A percentile compares a stretch with the other conserved stretches of the same genome.
Evolutionary conservation across 257 asterid species (phyloP).

Genomic region (Solanum chilense): DNA sequence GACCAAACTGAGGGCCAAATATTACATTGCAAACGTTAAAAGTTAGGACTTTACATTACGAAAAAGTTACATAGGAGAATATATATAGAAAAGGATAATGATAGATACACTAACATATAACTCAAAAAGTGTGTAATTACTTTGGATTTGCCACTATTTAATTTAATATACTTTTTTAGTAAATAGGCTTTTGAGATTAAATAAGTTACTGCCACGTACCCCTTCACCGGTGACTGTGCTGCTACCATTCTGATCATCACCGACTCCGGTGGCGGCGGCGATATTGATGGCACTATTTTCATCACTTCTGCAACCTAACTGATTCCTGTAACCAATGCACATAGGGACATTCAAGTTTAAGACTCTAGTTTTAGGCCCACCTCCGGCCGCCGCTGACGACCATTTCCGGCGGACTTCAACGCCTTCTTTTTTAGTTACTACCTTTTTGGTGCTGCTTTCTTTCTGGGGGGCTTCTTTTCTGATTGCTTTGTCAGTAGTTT

Average conservation of each 20-base stretch:
- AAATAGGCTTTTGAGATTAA: slow-evolving; percentile 56
- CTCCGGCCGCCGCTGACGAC: slow-evolving; percentile 5
- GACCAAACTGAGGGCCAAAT: not conserved
- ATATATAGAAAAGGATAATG: not conserved
- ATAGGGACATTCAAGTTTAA: slow-evolving; percentile 64
- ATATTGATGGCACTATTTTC: slow-evolving; percentile 11
- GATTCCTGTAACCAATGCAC: slow-evolving; percentile 73
- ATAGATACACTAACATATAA: not conserved
- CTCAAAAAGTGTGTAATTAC: not conserved
- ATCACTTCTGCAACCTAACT: slow-evolving; percentile 51
- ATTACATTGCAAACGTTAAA: not conserved
- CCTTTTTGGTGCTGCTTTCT: slow-evolving; percentile 3
- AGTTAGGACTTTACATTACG: not conserved
- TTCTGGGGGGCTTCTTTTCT: slow-evolving; percentile 4
- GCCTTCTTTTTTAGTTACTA: slow-evolving; percentile 11
- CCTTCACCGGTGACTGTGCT: slow-evolving; percentile 41
- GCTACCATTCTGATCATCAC: slow-evolving; percentile 10
- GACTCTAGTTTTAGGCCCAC: slow-evolving; percentile 27
- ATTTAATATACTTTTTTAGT: slow-evolving; percentile 65
- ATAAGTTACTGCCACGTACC: slow-evolving; percentile 59
- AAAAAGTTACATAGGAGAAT: not conserved
- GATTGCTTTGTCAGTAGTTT: slow-evolving; percentile 17
- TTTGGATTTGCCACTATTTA: not conserved
- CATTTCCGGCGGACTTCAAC: slow-evolving; percentile 37
- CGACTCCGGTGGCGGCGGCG: not conserved